phyloP scores from a whole-genome alignment of 78 protist species.

The Dictyostelium intermedium region DNA sequence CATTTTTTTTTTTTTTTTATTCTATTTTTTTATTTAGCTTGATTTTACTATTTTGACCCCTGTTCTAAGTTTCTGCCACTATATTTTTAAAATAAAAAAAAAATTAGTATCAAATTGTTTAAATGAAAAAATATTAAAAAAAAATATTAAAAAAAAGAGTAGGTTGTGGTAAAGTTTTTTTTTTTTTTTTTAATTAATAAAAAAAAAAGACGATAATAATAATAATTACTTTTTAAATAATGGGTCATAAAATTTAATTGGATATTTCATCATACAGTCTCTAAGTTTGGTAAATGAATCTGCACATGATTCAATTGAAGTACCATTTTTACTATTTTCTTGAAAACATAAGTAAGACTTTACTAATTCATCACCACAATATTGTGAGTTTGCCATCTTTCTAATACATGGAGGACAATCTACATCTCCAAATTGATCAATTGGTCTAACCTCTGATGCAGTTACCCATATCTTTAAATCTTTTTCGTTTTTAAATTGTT shows the following conservation, averaged over 20 bases:
- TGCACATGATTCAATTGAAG: constrained; percentile 6
- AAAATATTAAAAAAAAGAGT: not conserved
- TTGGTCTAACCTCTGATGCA: constrained; percentile 15
- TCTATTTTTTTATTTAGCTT: not conserved
- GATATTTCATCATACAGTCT: constrained; percentile 37
- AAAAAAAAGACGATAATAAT: constrained; percentile 45
- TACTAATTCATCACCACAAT: constrained; percentile 53
- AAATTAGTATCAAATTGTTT: not conserved
- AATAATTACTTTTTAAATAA: constrained; percentile 41
- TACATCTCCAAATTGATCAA: constrained; percentile 23
- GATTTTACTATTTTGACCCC: not conserved
- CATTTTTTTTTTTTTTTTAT: not conserved
- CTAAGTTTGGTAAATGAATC: constrained; percentile 19
- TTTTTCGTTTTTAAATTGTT: constrained; percentile 25
- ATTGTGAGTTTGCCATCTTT: constrained; percentile 28
- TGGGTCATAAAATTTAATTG: constrained; percentile 56
- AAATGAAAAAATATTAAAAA: not conserved
- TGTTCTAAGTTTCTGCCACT: constrained; percentile 1
- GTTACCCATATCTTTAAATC: constrained; percentile 44
- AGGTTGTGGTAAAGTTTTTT: not conserved
- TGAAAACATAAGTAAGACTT: constrained; percentile 52
- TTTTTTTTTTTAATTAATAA: constrained; percentile 20
- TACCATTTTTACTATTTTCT: constrained; percentile 13
- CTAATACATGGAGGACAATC: constrained; percentile 69
- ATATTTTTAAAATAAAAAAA: not conserved